These are phyloP conservation scores for Medicago ruthenica DNA, from an alignment of 306 rosid species.

Conservation along the genomic window DNA sequence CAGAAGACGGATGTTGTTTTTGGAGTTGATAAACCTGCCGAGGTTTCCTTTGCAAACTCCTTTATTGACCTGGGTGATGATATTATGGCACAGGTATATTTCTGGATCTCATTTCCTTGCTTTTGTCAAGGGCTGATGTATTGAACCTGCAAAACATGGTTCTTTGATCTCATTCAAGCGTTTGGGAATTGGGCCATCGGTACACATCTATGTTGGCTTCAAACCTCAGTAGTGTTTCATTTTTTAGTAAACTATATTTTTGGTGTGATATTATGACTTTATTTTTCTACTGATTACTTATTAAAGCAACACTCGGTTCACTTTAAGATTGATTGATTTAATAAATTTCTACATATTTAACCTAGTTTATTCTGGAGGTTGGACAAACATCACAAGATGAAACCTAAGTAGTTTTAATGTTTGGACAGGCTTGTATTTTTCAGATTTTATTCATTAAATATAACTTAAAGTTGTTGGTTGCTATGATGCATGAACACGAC, in stretches of 20 bases:
- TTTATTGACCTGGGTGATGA: slow-evolving; percentile 85
- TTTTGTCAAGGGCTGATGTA: slow-evolving; percentile 25
- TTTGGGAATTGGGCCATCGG: slow-evolving; percentile 29
- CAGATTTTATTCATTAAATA: slow-evolving; percentile 21
- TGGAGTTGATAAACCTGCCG: slow-evolving; percentile 93
- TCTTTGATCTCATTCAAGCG: slow-evolving; percentile 31
- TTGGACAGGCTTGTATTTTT: slow-evolving; percentile 15
- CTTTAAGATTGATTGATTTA: not conserved
- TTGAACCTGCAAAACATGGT: slow-evolving; percentile 16
- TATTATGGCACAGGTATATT: slow-evolving; percentile 86
- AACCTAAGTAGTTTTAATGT: slow-evolving; percentile 10
- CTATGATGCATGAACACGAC: not conserved
- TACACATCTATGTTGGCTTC: slow-evolving; percentile 25
- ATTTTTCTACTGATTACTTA: slow-evolving; percentile 20
- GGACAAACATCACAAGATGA: slow-evolving; percentile 1
- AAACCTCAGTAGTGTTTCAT: slow-evolving; percentile 1
- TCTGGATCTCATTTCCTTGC: slow-evolving; percentile 43
- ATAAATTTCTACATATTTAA: not conserved
- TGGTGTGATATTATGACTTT: not conserved
- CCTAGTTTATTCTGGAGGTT: slow-evolving; percentile 12
- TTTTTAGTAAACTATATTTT: not conserved
- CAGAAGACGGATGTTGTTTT: slow-evolving; percentile 85
- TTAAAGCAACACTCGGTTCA: not conserved
- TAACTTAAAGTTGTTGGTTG: slow-evolving; percentile 9
- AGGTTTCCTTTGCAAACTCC: slow-evolving; percentile 90